Base-by-base conservation (phyloP, 2,329 filamentous ascomycete genomes). In the Aspergillus calidoustus region DNA sequence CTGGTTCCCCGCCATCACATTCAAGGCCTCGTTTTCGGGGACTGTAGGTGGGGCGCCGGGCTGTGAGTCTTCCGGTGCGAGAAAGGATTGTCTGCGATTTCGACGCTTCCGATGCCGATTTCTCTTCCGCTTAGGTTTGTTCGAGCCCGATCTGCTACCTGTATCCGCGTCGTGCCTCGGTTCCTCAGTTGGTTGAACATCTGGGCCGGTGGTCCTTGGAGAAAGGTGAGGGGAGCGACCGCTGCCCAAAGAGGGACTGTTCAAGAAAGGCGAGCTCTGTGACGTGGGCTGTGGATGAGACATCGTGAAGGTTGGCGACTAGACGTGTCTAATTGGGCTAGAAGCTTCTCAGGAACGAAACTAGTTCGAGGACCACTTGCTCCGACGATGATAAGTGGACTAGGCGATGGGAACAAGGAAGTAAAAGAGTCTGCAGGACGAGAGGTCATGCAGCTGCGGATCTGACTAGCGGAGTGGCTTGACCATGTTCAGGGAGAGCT, bases 51-150 rank as follows among this genome's bases (percentile, higher is more conserved):
- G 87, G 83, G 70, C 64, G n/a, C 60, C 69, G 22, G 72, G 69
- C 67, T 76, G 80, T 51, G 76, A 79, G 41, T 89, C 88, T 44
- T 88, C 86, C 1, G 86, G 79, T 17, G 85, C 82, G 25, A 91
- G 89, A 73, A 97, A 97, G 8, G 92, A 96, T 80, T 91, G 91
- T 64, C 91, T 86, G 66, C 92, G 86, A 64, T 87, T 87, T 77
- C 90, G 91, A 80, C 92, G 93, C 83, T 89, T 93, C 43, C 91
- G 90, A 34, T 87, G 89, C 49, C 91, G 87, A 75, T 92, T 89
- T 69, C 92, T 91, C 81, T 89, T 88, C 70, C 72, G 73, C 64
- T 72, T 76, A 15, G 50, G 23, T 57, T 73, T 73, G 50, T 64
- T 63, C 34, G 65, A 67, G 22, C 62, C 65, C 57, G 66, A 58